phyloP scores from a whole-genome alignment of 2,329 filamentous ascomycete genomes.

The Balansia obtecta region DNA sequence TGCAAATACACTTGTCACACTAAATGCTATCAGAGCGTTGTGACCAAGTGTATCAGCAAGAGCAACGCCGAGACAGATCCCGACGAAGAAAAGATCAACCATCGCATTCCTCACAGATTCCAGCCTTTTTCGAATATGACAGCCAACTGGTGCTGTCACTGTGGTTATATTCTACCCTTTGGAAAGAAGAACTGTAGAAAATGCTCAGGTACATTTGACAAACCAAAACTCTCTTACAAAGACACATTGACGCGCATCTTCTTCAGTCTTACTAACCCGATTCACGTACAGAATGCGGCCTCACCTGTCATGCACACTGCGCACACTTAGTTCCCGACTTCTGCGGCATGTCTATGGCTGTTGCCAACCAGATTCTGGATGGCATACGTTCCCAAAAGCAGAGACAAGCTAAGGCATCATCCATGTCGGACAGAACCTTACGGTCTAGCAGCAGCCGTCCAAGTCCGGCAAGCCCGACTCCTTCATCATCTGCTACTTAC shows the following conservation, averaged over 20 bases:
- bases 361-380: constrained; percentile 84
- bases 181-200: constrained; percentile 91
- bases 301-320: constrained; percentile 84
- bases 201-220: constrained; percentile 55
- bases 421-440: constrained; percentile 54
- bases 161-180: constrained; percentile 88
- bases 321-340: constrained; percentile 96
- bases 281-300: constrained; percentile 57
- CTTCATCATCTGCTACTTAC: constrained; percentile 22
- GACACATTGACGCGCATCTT: neutral
- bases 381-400: constrained; percentile 73
- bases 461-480: constrained; percentile 26
- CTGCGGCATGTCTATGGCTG: constrained; percentile 98
- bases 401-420: constrained; percentile 42
- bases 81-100: constrained; percentile 99
- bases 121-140: constrained; percentile 94
- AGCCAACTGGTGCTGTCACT: constrained; percentile 99
- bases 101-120: constrained; percentile 96
- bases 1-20: constrained; percentile 99
- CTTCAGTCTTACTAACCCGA: constrained; percentile 1
- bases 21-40: constrained; percentile 91
- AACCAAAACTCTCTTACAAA: neutral
- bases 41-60: constrained; percentile 99
- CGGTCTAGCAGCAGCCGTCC: constrained; percentile 38
- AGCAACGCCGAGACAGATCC: constrained; percentile 97